phyloP scores from a whole-genome alignment of 2,329 filamentous ascomycete genomes.

The Daldinia eschscholtzii region DNA sequence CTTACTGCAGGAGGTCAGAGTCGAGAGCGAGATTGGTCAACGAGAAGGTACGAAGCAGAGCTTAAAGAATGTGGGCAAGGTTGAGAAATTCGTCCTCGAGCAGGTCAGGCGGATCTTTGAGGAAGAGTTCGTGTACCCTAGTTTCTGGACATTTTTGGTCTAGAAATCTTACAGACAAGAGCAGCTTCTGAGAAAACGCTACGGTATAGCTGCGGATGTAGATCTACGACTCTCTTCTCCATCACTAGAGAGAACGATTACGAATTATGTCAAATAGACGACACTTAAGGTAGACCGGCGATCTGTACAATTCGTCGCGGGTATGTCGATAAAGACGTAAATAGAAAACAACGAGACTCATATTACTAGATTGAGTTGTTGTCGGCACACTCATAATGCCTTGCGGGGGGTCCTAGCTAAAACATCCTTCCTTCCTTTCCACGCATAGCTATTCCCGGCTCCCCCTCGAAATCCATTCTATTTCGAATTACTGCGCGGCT shows the following conservation, averaged over 20 bases:
- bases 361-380: not conserved
- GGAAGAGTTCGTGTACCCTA: constrained; percentile 98
- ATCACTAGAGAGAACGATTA: not conserved
- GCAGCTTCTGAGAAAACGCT: not conserved
- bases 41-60: constrained; percentile 93
- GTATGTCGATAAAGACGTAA: not conserved
- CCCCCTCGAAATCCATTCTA: not conserved
- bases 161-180: constrained; percentile 54
- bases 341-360: constrained; percentile 8
- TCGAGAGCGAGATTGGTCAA: constrained; percentile 97
- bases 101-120: constrained; percentile 98
- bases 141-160: constrained; percentile 97
- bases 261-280: not conserved
- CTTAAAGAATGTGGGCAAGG: constrained; percentile 97
- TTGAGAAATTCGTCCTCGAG: constrained; percentile 96
- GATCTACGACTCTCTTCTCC: constrained; percentile 6
- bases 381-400: not conserved
- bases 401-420: not conserved
- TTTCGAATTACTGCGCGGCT: too few species aligned
- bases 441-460: not conserved
- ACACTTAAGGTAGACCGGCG: not conserved
- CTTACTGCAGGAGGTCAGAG: constrained; percentile 89
- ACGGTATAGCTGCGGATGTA: not conserved
- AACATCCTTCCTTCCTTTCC: not conserved
- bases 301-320: not conserved